Evolutionary conservation across 2,329 filamentous ascomycete species (phyloP).

Genomic region (Colletotrichum ledebouriae): DNA sequence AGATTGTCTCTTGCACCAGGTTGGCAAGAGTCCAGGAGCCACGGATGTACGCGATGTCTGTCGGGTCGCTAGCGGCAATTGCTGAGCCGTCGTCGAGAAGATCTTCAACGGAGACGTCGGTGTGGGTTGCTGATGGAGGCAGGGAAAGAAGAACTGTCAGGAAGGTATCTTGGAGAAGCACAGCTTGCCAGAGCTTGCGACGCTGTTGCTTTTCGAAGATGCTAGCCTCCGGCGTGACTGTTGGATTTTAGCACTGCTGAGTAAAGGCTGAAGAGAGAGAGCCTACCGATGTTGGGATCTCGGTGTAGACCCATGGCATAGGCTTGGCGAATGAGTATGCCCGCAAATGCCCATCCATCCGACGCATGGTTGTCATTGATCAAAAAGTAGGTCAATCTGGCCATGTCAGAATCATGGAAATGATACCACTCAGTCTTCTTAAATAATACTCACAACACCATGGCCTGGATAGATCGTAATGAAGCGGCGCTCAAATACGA

Average conservation of each 20-base stretch:
- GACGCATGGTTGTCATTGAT: constrained; percentile 90
- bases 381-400: constrained; percentile 78
- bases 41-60: constrained; percentile 78
- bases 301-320: constrained; percentile 87
- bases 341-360: constrained; percentile 86
- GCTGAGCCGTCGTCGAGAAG: constrained; percentile 73
- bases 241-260: constrained; percentile 30
- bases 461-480: constrained; percentile 80
- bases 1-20: constrained; percentile 82
- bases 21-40: constrained; percentile 85
- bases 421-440: rapidly evolving
- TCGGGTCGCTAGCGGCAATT: constrained; percentile 71
- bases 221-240: constrained; percentile 74
- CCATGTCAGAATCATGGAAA: neutral
- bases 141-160: constrained; percentile 82
- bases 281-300: constrained; percentile 79
- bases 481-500: constrained; percentile 83
- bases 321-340: constrained; percentile 81
- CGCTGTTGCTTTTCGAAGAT: constrained; percentile 83
- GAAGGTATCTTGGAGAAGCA: constrained; percentile 85
- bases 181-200: constrained; percentile 85
- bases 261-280: constrained; percentile 37
- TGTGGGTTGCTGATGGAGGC: constrained; percentile 83
- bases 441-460: constrained; percentile 69
- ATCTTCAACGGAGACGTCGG: constrained; percentile 82